Conservation (phyloP, 768 basidiomycete species). For the Baorangia bicolor region DNA sequence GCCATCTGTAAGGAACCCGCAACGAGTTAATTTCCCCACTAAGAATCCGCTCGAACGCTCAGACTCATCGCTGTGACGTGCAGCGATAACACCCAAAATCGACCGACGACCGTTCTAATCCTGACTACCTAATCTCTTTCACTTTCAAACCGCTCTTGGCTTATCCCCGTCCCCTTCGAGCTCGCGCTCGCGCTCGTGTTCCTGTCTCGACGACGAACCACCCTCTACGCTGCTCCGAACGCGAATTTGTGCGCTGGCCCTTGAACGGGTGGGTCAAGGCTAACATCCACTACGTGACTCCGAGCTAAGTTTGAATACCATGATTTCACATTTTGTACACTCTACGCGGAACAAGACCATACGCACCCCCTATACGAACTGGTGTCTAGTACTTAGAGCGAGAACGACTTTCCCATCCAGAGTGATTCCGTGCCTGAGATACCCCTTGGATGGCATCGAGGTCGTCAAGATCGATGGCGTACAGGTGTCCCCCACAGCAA, state of each 20-base stretch:
- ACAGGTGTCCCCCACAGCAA: constrained; percentile 20
- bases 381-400: constrained; percentile 26
- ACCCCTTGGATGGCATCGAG: constrained; percentile 36
- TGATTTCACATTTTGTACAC: constrained; percentile 74
- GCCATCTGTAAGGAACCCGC: too few species aligned
- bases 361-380: constrained; percentile 40
- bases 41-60: too few species aligned
- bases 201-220: too few species aligned
- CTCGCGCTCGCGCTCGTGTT: too few species aligned
- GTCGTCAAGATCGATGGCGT: constrained; percentile 6
- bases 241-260: constrained; percentile 92
- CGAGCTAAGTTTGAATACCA: constrained; percentile 44
- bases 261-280: constrained; percentile 69
- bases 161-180: too few species aligned
- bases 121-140: too few species aligned
- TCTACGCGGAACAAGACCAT: constrained; percentile 54
- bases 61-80: too few species aligned
- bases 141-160: too few species aligned
- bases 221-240: too few species aligned
- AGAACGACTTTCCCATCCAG: constrained; percentile 52
- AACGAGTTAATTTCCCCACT: too few species aligned
- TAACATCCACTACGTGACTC: not conserved
- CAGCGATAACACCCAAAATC: too few species aligned
- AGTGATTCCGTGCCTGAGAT: constrained; percentile 71
- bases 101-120: too few species aligned